Base-by-base conservation (phyloP, 495 filamentous ascomycete genomes). In the Neurospora sp. region DNA sequence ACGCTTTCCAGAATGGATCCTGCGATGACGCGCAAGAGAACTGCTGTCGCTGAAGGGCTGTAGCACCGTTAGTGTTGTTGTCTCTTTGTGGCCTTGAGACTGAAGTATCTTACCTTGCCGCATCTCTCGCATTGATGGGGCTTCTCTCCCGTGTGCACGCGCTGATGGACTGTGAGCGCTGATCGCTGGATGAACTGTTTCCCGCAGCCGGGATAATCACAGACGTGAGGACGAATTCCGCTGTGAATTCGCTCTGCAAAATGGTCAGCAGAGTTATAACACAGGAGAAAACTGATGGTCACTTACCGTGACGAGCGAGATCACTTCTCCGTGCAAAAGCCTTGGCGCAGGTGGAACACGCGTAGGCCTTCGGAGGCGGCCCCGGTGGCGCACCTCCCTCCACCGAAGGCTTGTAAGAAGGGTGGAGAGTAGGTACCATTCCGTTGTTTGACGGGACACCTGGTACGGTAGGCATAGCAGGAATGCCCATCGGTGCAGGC, bases 41-140 rank as follows among this genome's bases (percentile, higher is more conserved):
- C 95, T 98, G 20, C 94, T 97, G 81, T 99, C 96, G 79, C 95
- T 98, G 78, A 99, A 99, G n/a, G 94, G 95, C 96, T 98, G 76
- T 73, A 76, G 14, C 18, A 69, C 7, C 48, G 75, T 73, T 70
- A 77, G 70, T 70, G 68, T 14, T 6, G 10, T 14, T 37, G 71
- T 69, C 37, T 53, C 9, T 61, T 38, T 27, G 27, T 65, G 27
- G 53, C 22, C 10, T 61, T 20, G 0, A 68, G 72, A 9, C n/a
- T 48, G 65, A 10, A 6, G 12, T 77, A 73, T 70, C 81, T 72
- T 87, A 97, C 95, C 90, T 99, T 98, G 79, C 94, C 92, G 81
- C 96, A 99, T 74, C 92, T 87, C 82, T 98, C 96, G 80, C 96
- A 99, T 91, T 94, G 94, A 78, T 99, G 96, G 9, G 96, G 96